Conservation (phyloP, 1,139 yeast species). For the Spathaspora jeffriesii region DNA sequence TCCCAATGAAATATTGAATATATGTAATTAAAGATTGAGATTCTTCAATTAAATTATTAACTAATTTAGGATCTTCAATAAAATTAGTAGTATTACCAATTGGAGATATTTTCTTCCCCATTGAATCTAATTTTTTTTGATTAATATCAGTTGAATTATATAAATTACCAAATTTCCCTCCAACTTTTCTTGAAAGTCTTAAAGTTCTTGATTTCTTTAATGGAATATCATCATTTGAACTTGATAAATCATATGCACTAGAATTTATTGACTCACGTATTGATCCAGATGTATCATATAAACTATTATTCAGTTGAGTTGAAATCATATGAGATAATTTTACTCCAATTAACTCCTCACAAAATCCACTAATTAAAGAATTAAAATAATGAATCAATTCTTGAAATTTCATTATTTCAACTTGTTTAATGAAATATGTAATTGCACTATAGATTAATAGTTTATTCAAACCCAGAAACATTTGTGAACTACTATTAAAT, state of each 20-base stretch:
- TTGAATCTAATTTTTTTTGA: conserved; percentile 2
- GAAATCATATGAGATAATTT: conserved; percentile 21
- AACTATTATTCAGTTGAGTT: conserved; percentile 9
- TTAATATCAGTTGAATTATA: conserved; percentile 6
- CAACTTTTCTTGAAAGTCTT: conserved; percentile 30
- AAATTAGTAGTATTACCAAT: conserved; percentile 18
- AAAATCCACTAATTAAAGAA: conserved; percentile 23
- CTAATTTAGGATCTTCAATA: conserved; percentile 39
- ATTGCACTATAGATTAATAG: conserved; percentile 61
- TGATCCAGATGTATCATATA: background rate
- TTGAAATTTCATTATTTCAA: conserved; percentile 35
- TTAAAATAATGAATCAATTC: conserved; percentile 32
- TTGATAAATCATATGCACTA: conserved; percentile 6
- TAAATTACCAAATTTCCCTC: conserved; percentile 19
- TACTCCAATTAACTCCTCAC: conserved; percentile 25
- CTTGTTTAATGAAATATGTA: conserved; percentile 64
- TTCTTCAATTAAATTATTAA: conserved; percentile 42
- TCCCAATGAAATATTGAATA: conserved; percentile 67
- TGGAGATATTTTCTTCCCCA: conserved; percentile 7
- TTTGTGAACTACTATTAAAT: conserved; percentile 22
- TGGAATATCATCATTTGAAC: conserved; percentile 13
- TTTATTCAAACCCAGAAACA: conserved; percentile 37
- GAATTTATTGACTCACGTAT: conserved; percentile 2
- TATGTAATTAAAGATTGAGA: conserved; percentile 34
- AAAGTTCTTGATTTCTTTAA: conserved; percentile 34